A percentile compares a stretch with the other conserved stretches of the same genome.
Conservation (phyloP, 805 yeast genomes). For the Yarrowia sp. region DNA sequence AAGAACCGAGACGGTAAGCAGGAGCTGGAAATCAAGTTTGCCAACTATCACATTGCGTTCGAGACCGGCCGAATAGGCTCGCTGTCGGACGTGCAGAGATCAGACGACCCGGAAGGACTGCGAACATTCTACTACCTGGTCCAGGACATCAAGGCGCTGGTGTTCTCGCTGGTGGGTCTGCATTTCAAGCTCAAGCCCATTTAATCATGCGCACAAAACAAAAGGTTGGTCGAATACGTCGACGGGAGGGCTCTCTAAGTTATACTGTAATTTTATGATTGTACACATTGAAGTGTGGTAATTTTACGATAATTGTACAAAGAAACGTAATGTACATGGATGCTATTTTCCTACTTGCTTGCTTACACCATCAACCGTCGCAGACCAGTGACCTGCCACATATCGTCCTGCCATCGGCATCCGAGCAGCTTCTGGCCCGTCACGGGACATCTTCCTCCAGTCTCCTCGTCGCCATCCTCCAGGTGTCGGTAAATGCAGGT, state of each 20-base stretch:
- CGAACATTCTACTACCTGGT: constrained; percentile 46
- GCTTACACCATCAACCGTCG: constrained; percentile 66
- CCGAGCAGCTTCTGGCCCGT: constrained; percentile 71
- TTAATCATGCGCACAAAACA: not conserved
- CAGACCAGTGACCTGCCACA: constrained; percentile 74
- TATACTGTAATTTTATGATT: not conserved
- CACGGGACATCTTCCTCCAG: constrained; percentile 79
- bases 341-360: no score
- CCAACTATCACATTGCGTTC: constrained; percentile 40
- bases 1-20: constrained; percentile 45
- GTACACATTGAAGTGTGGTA: no score
- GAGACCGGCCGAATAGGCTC: constrained; percentile 45
- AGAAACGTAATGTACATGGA: not conserved
- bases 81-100: constrained; percentile 41
- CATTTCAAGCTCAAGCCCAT: constrained; percentile 43
- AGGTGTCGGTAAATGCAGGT: constrained; percentile 74
- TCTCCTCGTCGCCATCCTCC: constrained; percentile 45
- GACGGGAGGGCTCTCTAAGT: constrained; percentile 1
- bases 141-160: constrained; percentile 46
- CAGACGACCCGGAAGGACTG: constrained; percentile 48
- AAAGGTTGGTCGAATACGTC: not conserved
- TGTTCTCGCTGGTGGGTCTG: constrained; percentile 45
- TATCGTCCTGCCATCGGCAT: constrained; percentile 61
- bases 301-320: not conserved
- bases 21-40: constrained; percentile 44